Conservation (phyloP, 306 rosid genomes). For the Pyrus betulifolia region DNA sequence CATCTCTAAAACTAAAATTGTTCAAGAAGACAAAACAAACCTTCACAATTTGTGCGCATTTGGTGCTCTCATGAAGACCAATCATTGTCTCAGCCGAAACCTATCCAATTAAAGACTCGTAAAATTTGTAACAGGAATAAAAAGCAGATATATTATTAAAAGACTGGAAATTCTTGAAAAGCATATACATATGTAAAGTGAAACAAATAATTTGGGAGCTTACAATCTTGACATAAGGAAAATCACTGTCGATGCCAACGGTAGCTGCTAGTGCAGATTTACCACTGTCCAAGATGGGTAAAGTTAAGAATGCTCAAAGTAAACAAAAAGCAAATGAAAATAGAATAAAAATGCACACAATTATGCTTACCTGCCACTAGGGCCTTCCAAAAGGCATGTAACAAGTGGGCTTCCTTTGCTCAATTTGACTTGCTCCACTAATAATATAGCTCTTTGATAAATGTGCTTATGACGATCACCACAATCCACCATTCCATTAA, state of each 20-base stretch:
- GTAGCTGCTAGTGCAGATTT: conserved; percentile 93
- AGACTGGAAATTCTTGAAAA: conserved; percentile 10
- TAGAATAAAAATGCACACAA: not conserved
- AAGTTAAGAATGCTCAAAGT: conserved; percentile 25
- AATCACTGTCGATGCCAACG: conserved; percentile 93
- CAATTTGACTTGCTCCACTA: conserved; percentile 93
- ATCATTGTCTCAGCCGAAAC: conserved; percentile 91
- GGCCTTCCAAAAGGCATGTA: conserved; percentile 93
- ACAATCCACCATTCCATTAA: conserved; percentile 82
- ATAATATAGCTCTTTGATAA: conserved; percentile 69
- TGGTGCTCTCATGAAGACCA: conserved; percentile 92
- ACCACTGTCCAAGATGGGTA: conserved; percentile 59
- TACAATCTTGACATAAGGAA: conserved; percentile 96
- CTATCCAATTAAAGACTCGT: conserved; percentile 31
- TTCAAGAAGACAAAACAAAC: conserved; percentile 41
- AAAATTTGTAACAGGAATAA: conserved; percentile 9
- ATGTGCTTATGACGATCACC: conserved; percentile 81
- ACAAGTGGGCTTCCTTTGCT: conserved; percentile 93
- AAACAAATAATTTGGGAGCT: conserved; percentile 28
- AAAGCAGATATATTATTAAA: not conserved
- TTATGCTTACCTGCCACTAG: conserved; percentile 72
- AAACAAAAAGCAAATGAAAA: conserved; percentile 10
- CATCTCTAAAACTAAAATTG: not conserved
- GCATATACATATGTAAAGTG: not conserved
- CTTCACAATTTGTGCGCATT: conserved; percentile 90